Percentiles rank a stretch among this genome's conserved stretches.
These are phyloP conservation scores for Dictyophora rubrovolvata DNA, from an alignment of 768 basidiomycete genomes.

Conservation along the genomic window DNA sequence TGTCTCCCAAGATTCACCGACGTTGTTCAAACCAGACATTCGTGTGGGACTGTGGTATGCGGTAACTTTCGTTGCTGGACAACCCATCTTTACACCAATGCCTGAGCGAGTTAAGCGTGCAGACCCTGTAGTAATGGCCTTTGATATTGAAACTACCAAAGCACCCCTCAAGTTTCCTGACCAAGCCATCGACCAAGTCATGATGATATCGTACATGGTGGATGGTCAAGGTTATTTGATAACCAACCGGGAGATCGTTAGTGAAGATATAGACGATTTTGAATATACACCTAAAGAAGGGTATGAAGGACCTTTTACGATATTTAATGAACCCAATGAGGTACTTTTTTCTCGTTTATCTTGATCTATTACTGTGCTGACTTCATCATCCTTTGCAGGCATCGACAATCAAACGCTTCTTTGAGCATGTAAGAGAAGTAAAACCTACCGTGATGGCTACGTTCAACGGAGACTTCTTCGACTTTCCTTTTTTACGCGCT, in stretches of 20 bases:
- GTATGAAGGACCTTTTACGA: slow-evolving; percentile 90
- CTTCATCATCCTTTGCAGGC: slow-evolving; percentile 38
- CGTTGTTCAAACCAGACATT: slow-evolving; percentile 40
- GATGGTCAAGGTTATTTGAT: slow-evolving; percentile 97
- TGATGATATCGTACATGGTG: slow-evolving; percentile 99
- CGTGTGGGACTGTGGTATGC: slow-evolving; percentile 98
- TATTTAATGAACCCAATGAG: slow-evolving; percentile 93
- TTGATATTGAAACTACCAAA: slow-evolving; percentile 97
- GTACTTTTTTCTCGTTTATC: slow-evolving; percentile 27
- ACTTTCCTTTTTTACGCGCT: slow-evolving; percentile 93
- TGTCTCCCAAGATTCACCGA: background rate
- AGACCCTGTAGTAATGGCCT: slow-evolving; percentile 98
- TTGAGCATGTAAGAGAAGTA: slow-evolving; percentile 85
- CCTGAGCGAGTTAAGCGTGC: slow-evolving; percentile 91
- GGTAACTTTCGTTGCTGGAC: slow-evolving; percentile 73
- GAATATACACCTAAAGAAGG: slow-evolving; percentile 98
- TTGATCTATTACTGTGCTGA: background rate
- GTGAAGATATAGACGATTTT: slow-evolving; percentile 96
- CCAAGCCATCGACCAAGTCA: slow-evolving; percentile 90
- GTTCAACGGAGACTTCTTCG: slow-evolving; percentile 99
- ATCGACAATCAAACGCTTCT: slow-evolving; percentile 76
- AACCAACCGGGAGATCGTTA: slow-evolving; percentile 94
- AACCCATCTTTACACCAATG: slow-evolving; percentile 61
- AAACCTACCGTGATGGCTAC: slow-evolving; percentile 97
- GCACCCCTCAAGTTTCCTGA: slow-evolving; percentile 99